phyloP scores from a whole-genome alignment of 495 filamentous ascomycete species.

The Cercophora newfieldiana region DNA sequence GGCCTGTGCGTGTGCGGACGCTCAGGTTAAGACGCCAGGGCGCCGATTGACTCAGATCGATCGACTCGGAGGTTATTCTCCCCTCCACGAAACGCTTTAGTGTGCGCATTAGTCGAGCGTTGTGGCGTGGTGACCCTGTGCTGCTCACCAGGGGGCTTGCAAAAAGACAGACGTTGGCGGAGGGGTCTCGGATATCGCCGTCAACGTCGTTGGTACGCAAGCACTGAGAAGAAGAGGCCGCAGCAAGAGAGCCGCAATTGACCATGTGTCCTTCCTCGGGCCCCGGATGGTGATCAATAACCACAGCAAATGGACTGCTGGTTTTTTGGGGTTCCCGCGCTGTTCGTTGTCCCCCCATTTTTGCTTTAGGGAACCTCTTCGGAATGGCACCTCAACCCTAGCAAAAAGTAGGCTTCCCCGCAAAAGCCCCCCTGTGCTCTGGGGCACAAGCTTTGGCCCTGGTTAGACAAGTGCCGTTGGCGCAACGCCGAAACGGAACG shows the following conservation, averaged over 20 bases:
- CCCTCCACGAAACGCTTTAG: not conserved
- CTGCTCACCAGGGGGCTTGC: not conserved
- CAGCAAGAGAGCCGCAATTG: not conserved
- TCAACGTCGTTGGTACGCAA: not conserved
- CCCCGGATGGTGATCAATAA: slow-evolving; percentile 8
- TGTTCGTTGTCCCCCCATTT: slow-evolving; percentile 23
- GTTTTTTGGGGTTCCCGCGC: slow-evolving; percentile 11
- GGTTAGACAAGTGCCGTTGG: slow-evolving; percentile 34
- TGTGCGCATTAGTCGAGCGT: slow-evolving; percentile 5
- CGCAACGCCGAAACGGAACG: slow-evolving; percentile 24
- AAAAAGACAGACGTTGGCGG: no score
- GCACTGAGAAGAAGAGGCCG: not conserved
- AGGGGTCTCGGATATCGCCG: slow-evolving; percentile 15
- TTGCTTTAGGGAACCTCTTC: slow-evolving; percentile 20
- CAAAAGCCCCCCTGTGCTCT: slow-evolving; percentile 17
- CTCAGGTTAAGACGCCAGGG: not conserved
- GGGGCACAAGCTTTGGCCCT: slow-evolving; percentile 21
- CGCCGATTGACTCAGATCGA: slow-evolving; percentile 19
- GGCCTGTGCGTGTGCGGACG: slow-evolving; percentile 7
- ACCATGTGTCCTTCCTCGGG: not conserved
- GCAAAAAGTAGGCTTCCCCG: slow-evolving; percentile 26
- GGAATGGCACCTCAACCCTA: slow-evolving; percentile 28
- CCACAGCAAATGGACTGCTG: slow-evolving; percentile 14
- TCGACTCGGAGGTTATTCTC: slow-evolving; percentile 21
- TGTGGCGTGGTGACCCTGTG: not conserved